Conservation (phyloP, 352 stramenopile species). For the Phytophthora uliginosa region DNA sequence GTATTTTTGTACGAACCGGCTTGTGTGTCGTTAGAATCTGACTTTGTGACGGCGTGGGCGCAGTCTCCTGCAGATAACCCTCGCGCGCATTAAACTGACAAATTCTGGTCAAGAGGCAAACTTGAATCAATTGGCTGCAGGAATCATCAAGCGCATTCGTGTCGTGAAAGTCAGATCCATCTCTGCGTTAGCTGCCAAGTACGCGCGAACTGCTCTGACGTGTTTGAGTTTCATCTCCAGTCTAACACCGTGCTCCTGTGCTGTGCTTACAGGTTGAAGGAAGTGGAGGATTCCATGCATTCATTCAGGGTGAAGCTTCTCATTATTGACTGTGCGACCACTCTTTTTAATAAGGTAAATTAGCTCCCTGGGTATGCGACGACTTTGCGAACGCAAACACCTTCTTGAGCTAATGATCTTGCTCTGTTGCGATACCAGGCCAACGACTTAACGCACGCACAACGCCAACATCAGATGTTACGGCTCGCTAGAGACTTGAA, state of each 20-base stretch:
- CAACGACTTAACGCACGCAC: slow-evolving; percentile 44
- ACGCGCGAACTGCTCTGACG: neutral
- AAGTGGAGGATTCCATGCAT: slow-evolving; percentile 59
- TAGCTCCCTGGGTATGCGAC: neutral
- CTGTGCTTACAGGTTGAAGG: slow-evolving; percentile 55
- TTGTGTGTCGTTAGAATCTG: neutral
- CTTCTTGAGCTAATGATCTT: neutral
- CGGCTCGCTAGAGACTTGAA: slow-evolving; percentile 64
- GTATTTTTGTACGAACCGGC: neutral
- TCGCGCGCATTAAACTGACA: slow-evolving; percentile 39
- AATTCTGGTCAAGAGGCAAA: slow-evolving; percentile 22
- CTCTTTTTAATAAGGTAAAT: slow-evolving; percentile 67
- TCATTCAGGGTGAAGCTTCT: slow-evolving; percentile 65
- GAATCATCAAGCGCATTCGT: slow-evolving; percentile 54
- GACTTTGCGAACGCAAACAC: neutral
- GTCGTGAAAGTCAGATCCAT: slow-evolving; percentile 55
- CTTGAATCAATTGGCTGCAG: slow-evolving; percentile 31
- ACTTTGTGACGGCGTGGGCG: neutral
- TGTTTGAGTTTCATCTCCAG: neutral
- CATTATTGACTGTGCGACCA: slow-evolving; percentile 79
- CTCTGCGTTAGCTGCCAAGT: slow-evolving; percentile 55
- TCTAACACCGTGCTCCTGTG: neutral
- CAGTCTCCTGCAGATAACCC: slow-evolving; percentile 63
- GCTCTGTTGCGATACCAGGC: slow-evolving; percentile 26
- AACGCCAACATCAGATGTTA: slow-evolving; percentile 64